These are phyloP conservation scores for Hsuehochloa calcarea DNA, from an alignment of 176 grass and related monocot species.

Conservation along the genomic window DNA sequence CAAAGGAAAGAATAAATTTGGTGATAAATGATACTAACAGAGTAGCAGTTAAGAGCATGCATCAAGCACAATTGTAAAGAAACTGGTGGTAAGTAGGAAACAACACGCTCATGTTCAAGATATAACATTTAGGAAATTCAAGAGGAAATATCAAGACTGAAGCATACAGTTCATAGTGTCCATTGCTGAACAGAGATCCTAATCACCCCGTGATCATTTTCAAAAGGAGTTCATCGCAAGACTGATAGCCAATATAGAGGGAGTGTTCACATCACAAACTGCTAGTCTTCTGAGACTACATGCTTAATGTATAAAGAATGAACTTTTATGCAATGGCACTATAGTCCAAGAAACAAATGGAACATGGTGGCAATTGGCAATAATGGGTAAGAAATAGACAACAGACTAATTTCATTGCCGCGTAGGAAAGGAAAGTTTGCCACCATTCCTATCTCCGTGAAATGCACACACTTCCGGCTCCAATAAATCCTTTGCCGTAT, in stretches of 20 bases:
- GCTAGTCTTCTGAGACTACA: background rate
- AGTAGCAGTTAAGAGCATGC: background rate
- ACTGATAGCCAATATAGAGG: background rate
- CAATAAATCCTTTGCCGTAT: background rate
- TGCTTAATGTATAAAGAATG: background rate
- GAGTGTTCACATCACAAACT: background rate
- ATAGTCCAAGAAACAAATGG: background rate
- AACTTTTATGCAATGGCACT: background rate
- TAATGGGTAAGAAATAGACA: background rate
- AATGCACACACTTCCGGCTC: background rate
- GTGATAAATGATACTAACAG: background rate
- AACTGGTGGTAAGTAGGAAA: background rate
- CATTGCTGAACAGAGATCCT: background rate
- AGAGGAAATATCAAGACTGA: background rate
- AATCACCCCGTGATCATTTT: background rate
- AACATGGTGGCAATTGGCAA: background rate
- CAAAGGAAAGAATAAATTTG: constrained; percentile 1
- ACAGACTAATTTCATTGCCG: background rate
- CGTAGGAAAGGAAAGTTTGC: background rate
- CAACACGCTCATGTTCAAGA: background rate
- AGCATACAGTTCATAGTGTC: background rate
- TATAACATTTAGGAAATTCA: background rate
- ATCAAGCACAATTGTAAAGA: background rate
- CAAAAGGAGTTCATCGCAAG: background rate
- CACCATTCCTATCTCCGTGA: background rate